Evolutionary conservation across 805 yeast species (phyloP), one percentile per base, ranked within the genome.

Genomic region (Torulaspora indica): DNA sequence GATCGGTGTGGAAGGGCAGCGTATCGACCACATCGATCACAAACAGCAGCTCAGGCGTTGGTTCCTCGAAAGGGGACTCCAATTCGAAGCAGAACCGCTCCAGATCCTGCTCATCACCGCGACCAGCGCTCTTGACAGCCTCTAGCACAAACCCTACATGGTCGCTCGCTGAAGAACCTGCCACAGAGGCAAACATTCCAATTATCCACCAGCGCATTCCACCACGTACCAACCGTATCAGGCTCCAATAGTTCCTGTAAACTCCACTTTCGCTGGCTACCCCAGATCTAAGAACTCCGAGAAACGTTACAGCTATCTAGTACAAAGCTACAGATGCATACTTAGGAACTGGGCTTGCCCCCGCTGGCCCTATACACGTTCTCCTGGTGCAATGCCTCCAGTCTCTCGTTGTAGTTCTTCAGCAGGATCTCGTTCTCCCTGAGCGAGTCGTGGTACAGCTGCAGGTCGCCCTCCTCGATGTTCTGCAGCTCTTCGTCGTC

Each of bases 371-470:
- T 66, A 42, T 60, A 57, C n/a, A 55, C 49, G 18, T 79, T 63
- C 55, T 82, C 86, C 14, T 65, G 57, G 25, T 71, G 67, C 14
- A 81, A 55, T 0, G 71, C 70, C 2, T 61, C 65, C 3, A 79
- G 56, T 46, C 83, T 64, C 30, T 69, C 66, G 8, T 58, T 46
- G 55, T 81, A 82, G 54, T 76, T 80, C 2, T 59, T 53, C 17
- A 81, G 64, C n/a, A 81, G 84, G 2, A 59, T 56, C 9, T 68
- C 62, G 58, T 83, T 83, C 51, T 82, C 90, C 7, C 57, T 53
- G 13, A 81, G 69, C 8, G 81, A 72, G n/a, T 77, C 82, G 5
- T 53, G 58, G 61, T 75, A 82, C 12, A 83, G 55, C 12, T 64
- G 59, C n/a, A 67, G 56, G 54, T 82, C 87, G 9, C 68, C 69